phyloP scores from a whole-genome alignment of 225 moss, liverwort and hornwort genomes.

The Physcomitrellopsis africana region DNA sequence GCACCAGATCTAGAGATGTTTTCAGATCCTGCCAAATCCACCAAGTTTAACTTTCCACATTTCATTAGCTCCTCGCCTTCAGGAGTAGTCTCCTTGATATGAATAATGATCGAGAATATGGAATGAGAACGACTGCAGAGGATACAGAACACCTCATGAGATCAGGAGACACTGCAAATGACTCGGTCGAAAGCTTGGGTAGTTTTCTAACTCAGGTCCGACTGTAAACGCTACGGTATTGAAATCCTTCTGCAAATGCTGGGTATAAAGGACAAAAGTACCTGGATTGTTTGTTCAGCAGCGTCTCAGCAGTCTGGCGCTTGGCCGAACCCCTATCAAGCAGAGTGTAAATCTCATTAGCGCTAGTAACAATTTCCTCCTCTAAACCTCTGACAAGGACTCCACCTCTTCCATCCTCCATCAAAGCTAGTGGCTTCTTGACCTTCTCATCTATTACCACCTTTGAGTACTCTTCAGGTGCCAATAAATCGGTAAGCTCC shows the following conservation, averaged over 20 bases:
- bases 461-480: slow-evolving; percentile 68
- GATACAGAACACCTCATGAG: no score
- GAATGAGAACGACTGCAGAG: slow-evolving; percentile 86
- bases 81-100: slow-evolving; percentile 96
- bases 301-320: slow-evolving; percentile 93
- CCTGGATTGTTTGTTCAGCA: slow-evolving; percentile 96
- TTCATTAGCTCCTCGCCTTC: slow-evolving; percentile 98
- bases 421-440: slow-evolving; percentile 89
- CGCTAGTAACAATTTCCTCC: slow-evolving; percentile 94
- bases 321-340: slow-evolving; percentile 91
- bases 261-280: background rate
- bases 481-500: slow-evolving; percentile 69
- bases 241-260: background rate
- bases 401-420: slow-evolving; percentile 99
- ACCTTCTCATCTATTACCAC: slow-evolving; percentile 70
- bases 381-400: slow-evolving; percentile 96
- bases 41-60: slow-evolving; percentile 93
- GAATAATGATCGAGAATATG: slow-evolving; percentile 91
- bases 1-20: slow-evolving; percentile 98
- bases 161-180: no score
- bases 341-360: slow-evolving; percentile 88
- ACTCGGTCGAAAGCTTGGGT: no score
- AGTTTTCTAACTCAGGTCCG: background rate
- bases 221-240: background rate
- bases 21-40: slow-evolving; percentile 96